Evolutionary conservation across 441 rosid species (phyloP).

Genomic region (Eugenia klotzschiana): DNA sequence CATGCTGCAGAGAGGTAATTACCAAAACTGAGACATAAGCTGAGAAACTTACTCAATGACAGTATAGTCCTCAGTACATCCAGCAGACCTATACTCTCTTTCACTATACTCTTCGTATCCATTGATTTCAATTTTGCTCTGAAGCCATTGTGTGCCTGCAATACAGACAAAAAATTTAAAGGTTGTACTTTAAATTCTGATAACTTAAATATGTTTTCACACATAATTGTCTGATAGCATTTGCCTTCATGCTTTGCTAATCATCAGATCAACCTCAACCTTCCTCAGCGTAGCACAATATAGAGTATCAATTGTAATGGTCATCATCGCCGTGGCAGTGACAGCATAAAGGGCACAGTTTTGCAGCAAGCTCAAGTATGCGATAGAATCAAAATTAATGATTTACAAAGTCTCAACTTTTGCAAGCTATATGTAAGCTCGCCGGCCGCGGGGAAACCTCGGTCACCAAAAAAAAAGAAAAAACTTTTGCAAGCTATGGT

Average conservation of each 20-base stretch:
- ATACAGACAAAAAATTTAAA: background rate
- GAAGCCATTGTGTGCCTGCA: conserved; percentile 84
- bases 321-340: background rate
- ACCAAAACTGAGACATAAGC: background rate
- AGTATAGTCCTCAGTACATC: conserved; percentile 72
- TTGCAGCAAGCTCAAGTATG: background rate
- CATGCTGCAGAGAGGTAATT: background rate
- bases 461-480: too few relatives aligned
- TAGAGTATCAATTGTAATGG: background rate
- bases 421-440: background rate
- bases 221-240: background rate
- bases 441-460: too few relatives aligned
- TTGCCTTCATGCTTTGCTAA: background rate
- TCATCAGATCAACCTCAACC: background rate
- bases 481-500: background rate
- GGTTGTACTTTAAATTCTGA: background rate
- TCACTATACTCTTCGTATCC: conserved; percentile 94
- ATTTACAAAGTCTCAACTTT: background rate
- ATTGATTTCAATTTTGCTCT: conserved; percentile 60
- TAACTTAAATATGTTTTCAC: background rate
- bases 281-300: background rate
- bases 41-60: conserved; percentile 48
- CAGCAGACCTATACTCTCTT: conserved; percentile 80
- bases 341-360: background rate
- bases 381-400: background rate